phyloP scores from a whole-genome alignment of 2,329 filamentous ascomycete genomes.

The Penicillium sp. region DNA sequence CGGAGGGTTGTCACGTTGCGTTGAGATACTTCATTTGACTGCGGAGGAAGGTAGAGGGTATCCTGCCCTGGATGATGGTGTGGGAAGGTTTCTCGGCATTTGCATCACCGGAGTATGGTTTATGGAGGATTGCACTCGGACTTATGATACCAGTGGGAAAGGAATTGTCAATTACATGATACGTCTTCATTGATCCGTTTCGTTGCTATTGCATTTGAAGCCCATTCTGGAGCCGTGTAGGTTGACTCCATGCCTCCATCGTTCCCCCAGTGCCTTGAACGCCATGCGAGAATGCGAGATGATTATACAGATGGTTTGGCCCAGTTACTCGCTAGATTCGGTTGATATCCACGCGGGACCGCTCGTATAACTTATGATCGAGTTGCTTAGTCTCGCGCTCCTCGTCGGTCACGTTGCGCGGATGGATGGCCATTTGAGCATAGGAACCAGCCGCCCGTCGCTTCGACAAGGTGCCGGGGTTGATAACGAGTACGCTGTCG shows the following conservation, averaged over 20 bases:
- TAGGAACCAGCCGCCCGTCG: slow-evolving; percentile 82
- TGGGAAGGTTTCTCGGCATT: background rate
- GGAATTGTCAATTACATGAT: background rate
- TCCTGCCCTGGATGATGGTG: no score
- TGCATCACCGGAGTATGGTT: slow-evolving; percentile 5
- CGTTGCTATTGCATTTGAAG: slow-evolving; percentile 15
- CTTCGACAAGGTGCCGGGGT: slow-evolving; percentile 86
- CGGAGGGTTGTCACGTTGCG: slow-evolving; percentile 42
- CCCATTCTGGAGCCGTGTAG: background rate
- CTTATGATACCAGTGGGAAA: slow-evolving; percentile 9
- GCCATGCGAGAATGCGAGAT: slow-evolving; percentile 27
- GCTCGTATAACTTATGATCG: slow-evolving; percentile 75
- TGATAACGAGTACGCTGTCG: slow-evolving; percentile 85
- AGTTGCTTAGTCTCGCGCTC: slow-evolving; percentile 62
- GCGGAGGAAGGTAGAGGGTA: no score
- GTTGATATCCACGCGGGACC: slow-evolving; percentile 83
- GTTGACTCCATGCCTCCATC: background rate
- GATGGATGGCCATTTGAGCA: slow-evolving; percentile 74
- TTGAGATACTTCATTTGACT: slow-evolving; percentile 16
- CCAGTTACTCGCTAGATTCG: slow-evolving; percentile 59
- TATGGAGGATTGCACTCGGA: slow-evolving; percentile 1
- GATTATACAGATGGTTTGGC: slow-evolving; percentile 20
- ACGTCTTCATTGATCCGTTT: slow-evolving; percentile 18
- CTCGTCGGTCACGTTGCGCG: slow-evolving; percentile 61
- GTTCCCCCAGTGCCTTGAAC: slow-evolving; percentile 19